phyloP scores from a whole-genome alignment of 257 asterid species.

The Solanum chmielewskii region DNA sequence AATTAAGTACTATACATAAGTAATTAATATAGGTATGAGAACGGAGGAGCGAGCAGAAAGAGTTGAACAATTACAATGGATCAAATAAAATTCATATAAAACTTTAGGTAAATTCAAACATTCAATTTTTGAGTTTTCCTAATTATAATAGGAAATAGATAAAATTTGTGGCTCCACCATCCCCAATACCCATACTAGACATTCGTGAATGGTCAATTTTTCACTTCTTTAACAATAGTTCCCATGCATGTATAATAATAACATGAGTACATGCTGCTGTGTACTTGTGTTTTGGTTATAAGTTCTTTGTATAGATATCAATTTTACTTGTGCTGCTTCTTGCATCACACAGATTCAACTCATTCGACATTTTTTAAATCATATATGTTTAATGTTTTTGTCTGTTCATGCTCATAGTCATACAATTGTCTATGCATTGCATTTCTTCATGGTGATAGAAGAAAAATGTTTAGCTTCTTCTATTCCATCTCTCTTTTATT shows the following conservation, averaged over 20 bases:
- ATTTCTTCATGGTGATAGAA: neutral
- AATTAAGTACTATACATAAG: neutral
- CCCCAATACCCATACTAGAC: neutral
- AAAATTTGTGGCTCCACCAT: neutral
- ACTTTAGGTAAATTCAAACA: neutral
- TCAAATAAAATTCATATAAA: neutral
- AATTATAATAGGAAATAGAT: neutral
- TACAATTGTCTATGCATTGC: neutral
- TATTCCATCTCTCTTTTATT: neutral
- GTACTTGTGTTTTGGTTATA: neutral
- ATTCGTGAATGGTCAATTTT: neutral
- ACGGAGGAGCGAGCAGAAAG: neutral
- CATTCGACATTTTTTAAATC: neutral
- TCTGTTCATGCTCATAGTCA: neutral
- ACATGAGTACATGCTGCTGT: neutral
- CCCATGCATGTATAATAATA: neutral
- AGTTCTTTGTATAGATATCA: neutral
- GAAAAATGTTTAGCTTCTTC: neutral
- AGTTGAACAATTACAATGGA: neutral
- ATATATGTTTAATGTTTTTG: neutral
- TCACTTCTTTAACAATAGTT: neutral
- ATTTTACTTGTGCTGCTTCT: neutral
- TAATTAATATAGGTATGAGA: neutral
- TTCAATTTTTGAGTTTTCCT: neutral
- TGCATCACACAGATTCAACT: neutral